These are phyloP conservation scores for Eleusine indica DNA, from an alignment of 176 grass and related monocot species.

Conservation along the genomic window DNA sequence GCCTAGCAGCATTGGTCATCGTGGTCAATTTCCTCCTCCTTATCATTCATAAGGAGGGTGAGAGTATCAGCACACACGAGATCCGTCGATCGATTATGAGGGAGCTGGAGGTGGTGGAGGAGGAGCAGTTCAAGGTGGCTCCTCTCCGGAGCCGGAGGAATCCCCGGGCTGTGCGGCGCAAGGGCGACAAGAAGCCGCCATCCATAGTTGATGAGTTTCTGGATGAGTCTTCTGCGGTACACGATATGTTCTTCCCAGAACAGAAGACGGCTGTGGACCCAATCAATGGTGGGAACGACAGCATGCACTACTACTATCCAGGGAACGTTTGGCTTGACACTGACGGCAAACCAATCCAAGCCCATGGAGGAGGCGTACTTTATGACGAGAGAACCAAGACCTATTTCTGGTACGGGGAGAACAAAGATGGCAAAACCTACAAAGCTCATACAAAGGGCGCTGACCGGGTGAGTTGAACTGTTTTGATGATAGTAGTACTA, in stretches of 20 bases:
- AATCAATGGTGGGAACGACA: conserved; percentile 51
- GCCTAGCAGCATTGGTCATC: conserved; percentile 58
- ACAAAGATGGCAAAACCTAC: conserved; percentile 93
- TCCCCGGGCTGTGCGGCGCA: conserved; percentile 83
- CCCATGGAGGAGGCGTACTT: conserved; percentile 90
- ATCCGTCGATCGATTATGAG: conserved; percentile 37
- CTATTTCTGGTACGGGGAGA: conserved; percentile 98
- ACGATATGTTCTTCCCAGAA: conserved; percentile 85
- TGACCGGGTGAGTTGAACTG: conserved; percentile 64
- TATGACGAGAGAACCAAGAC: conserved; percentile 63
- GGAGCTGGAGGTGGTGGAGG: conserved; percentile 82
- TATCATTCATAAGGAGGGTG: conserved; percentile 43
- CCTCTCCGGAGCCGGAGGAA: conserved; percentile 70
- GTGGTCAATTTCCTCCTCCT: conserved; percentile 71
- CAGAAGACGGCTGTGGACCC: conserved; percentile 53
- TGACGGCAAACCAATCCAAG: conserved; percentile 90
- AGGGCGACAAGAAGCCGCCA: conserved; percentile 69
- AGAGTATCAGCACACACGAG: conserved; percentile 14
- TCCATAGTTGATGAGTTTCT: conserved; percentile 89
- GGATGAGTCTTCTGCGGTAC: conserved; percentile 81
- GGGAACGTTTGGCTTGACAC: conserved; percentile 92
- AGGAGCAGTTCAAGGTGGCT: conserved; percentile 62
- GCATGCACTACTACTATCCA: conserved; percentile 60
- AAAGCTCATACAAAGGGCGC: conserved; percentile 73
- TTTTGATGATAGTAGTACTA: conserved; percentile 18